phyloP scores from a whole-genome alignment of 2,329 filamentous ascomycete species.

The Penicillium sp. region DNA sequence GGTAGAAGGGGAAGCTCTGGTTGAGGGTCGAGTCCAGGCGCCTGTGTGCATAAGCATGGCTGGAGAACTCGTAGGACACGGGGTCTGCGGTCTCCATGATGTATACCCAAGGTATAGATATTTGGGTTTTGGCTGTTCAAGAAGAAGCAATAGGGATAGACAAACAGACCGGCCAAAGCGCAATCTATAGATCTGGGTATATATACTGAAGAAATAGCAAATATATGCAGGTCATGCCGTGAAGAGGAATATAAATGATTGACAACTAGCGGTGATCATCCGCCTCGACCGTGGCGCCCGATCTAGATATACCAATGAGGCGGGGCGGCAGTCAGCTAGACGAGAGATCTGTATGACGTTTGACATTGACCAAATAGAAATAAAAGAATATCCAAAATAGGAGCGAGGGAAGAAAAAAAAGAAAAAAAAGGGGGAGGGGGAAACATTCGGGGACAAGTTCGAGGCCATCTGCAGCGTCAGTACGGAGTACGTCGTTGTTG shows the following conservation, averaged over 20 bases:
- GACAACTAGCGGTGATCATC: conserved; percentile 29
- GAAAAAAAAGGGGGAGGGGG: background rate
- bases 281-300: conserved; percentile 12
- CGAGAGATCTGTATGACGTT: conserved; percentile 11
- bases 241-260: conserved; percentile 13
- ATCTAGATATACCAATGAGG: conserved; percentile 21
- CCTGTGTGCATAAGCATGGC: conserved; percentile 40
- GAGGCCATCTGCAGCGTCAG: background rate
- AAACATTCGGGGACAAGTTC: conserved; percentile 5
- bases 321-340: conserved; percentile 10
- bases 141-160: conserved; percentile 14
- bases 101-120: conserved; percentile 5
- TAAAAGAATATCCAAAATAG: background rate
- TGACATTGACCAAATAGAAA: background rate
- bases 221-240: conserved; percentile 16
- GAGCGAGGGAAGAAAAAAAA: background rate
- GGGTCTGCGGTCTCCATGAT: conserved; percentile 45
- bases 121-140: conserved; percentile 12
- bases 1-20: conserved; percentile 40
- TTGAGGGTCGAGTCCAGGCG: conserved; percentile 39
- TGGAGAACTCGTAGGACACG: conserved; percentile 42
- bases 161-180: conserved; percentile 12
- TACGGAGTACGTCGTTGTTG: background rate
- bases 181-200: conserved; percentile 15
- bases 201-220: conserved; percentile 10